These are phyloP conservation scores for Colletotrichum paranaense DNA, from an alignment of 2,329 filamentous ascomycete genomes.

Conservation along the genomic window DNA sequence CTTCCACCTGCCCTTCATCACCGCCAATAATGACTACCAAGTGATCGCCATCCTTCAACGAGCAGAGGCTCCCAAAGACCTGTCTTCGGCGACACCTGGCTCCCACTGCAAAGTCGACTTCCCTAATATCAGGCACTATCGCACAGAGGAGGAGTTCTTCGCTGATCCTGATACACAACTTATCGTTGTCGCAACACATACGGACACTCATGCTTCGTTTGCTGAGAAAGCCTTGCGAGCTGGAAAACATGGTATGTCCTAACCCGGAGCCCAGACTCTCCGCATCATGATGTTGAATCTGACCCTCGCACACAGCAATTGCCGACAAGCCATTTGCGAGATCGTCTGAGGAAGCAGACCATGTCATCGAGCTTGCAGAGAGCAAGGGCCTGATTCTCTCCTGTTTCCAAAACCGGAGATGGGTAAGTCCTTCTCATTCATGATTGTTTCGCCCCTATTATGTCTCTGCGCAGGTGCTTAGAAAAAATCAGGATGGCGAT, in stretches of 20 bases:
- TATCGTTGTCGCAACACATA: constrained; percentile 70
- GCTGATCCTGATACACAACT: constrained; percentile 68
- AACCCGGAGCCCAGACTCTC: too few species aligned
- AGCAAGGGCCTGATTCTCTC: constrained; percentile 58
- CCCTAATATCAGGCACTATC: constrained; percentile 65
- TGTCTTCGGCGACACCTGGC: constrained; percentile 41
- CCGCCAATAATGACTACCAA: constrained; percentile 56
- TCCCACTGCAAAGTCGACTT: constrained; percentile 62
- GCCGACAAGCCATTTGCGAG: constrained; percentile 76
- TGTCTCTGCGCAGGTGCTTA: too few species aligned
- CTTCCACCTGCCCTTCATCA: constrained; percentile 64
- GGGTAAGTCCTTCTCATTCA: constrained; percentile 1
- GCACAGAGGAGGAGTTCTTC: constrained; percentile 68
- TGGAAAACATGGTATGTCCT: constrained; percentile 64
- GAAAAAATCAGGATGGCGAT: constrained; percentile 60
- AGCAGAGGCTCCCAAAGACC: constrained; percentile 48
- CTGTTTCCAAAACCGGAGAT: constrained; percentile 58
- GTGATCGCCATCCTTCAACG: constrained; percentile 61
- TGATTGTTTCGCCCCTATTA: rapidly evolving
- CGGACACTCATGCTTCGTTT: constrained; percentile 61
- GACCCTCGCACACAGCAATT: constrained; percentile 54
- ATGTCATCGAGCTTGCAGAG: constrained; percentile 61
- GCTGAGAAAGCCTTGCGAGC: constrained; percentile 65
- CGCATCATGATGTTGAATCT: neutral
- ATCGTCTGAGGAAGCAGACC: constrained; percentile 66